Base-by-base conservation (phyloP, 208 protist genomes). In the Acanthamoeba triangularis region DNA sequence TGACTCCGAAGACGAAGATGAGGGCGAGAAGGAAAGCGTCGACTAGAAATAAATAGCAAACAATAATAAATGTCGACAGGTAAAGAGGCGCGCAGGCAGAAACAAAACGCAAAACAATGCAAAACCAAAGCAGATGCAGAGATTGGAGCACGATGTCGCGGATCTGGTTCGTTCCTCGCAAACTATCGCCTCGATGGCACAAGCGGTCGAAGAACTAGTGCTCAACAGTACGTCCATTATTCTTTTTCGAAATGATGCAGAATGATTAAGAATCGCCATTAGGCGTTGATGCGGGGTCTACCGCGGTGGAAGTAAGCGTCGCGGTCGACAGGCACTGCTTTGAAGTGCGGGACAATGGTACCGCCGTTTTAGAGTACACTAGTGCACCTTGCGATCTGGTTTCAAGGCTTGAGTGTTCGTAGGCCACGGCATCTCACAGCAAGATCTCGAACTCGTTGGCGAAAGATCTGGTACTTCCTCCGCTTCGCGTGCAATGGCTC, bases 261-360 rank as follows among this genome's bases (percentile, higher is more conserved):
- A 10, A 11, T 14, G 18, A 47, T 67, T 67, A 18, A 56, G 7
- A 16, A 23, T 23, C 28, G 61, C 3, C 18, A 6, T 14, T 25
- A 93, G 87, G 61, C 16, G 28, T 93, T 37, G 87, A 93, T 30
- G 87, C 87, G 3, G 59, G 37, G n/a, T 59, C 87, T 8, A 69
- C 63, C 11, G 14, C 56, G 28, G 41, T 93, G 25, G 87, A 78
- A 16, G 87, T 93, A 7, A 93, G 87, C 37, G 33, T 76, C 54
- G 87, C 11, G 5, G 37, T 56, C 8, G 35, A 44, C 20, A 20
- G 63, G 10, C 16, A 14, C 4, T 18, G 23, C 25, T 72, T 93
- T 33, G 87, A 93, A 52, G 87, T 93, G 3, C 47, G 87, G 41
- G 87, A 93, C 41, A 76, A 93, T 56, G 87, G 87, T 76, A 93